phyloP scores from a whole-genome alignment of 1,139 yeast genomes.

The Geotrichum fermentans region DNA sequence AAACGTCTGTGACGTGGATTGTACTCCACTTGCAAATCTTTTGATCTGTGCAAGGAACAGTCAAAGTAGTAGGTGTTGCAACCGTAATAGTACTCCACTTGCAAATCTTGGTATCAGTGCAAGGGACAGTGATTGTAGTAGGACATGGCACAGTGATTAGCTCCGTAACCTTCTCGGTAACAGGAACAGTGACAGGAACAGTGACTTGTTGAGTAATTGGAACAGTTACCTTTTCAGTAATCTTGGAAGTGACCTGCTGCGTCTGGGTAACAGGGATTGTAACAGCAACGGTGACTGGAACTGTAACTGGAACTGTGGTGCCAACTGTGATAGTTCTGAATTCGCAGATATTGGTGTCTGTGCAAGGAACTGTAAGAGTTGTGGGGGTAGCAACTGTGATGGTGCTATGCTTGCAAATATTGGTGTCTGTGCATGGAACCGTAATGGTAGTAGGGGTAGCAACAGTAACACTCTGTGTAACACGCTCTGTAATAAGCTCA shows the following conservation, averaged over 20 bases:
- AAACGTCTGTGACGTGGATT: conserved; percentile 4
- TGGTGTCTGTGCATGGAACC: conserved; percentile 12
- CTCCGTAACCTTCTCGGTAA: conserved; percentile 4
- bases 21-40: conserved; percentile 6
- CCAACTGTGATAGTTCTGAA: conserved; percentile 8
- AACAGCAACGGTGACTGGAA: conserved; percentile 5
- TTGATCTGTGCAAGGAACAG: conserved; percentile 11
- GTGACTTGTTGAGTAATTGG: background rate
- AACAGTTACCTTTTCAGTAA: background rate
- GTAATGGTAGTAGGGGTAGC: conserved; percentile 13
- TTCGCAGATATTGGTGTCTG: conserved; percentile 2
- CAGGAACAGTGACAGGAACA: conserved; percentile 8
- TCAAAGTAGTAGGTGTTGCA: conserved; percentile 2
- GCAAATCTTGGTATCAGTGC: conserved; percentile 9
- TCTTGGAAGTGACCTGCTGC: background rate
- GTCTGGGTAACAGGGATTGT: conserved; percentile 4
- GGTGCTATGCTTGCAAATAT: conserved; percentile 5
- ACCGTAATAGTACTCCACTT: conserved; percentile 9
- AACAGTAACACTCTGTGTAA: conserved; percentile 1
- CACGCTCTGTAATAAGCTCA: background rate
- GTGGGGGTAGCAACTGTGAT: conserved; percentile 4
- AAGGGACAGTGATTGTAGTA: conserved; percentile 10
- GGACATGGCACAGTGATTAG: background rate
- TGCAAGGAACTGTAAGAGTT: conserved; percentile 8
- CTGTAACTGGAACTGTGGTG: background rate